Base-by-base conservation (phyloP, 2,329 filamentous ascomycete genomes). In the Lachnellula occidentalis region DNA sequence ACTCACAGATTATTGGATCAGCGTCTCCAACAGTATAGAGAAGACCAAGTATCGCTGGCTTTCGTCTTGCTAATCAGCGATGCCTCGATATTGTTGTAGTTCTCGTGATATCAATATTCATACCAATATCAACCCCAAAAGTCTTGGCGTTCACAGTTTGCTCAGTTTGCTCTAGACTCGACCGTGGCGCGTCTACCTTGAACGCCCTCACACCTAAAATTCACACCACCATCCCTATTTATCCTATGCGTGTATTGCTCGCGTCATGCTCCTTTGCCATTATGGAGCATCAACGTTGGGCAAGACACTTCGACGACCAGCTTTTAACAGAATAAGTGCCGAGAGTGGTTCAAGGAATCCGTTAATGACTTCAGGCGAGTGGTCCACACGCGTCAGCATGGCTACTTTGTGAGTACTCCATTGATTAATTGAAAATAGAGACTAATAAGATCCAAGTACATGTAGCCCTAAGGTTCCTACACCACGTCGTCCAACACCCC, bases 201-300 rank as follows among this genome's bases (percentile, higher is more conserved):
- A 3, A 27, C 7, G 58, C 63, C 59, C 59, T 56, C 50, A 49
- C 6, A 42, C 51, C 19, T 52, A 45, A 41, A 14, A 51, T 45
- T 27, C 24, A 51, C 52, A 53, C 41, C 8, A 9, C 50, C 31
- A 27, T 17, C 15, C 34, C 19, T 42, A 4, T 34, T 11, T 41
- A 31, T 22, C 39, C 46, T 50, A 22, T 21, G 51, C 21, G 11
- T 43, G 41, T 43, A 12, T 43, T 57, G 48, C 51, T 60, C 60
- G 55, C 59, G 67, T 66, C 64, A 71, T 71, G 69, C 66, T 66
- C 59, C 57, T 55, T 58, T 56, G 67, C 48, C 60, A 64, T 53
- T 55, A 71, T 72, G 70, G 69, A 59, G 68, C 64, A 64, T 65
- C 63, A 58, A 63, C 61, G 60, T 42, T 67, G 60, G 57, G 58